Percentiles rank a stretch among this genome's conserved stretches.
phyloP scores from a whole-genome alignment of 305 asterid species.

The Solanum aculeatissimum region DNA sequence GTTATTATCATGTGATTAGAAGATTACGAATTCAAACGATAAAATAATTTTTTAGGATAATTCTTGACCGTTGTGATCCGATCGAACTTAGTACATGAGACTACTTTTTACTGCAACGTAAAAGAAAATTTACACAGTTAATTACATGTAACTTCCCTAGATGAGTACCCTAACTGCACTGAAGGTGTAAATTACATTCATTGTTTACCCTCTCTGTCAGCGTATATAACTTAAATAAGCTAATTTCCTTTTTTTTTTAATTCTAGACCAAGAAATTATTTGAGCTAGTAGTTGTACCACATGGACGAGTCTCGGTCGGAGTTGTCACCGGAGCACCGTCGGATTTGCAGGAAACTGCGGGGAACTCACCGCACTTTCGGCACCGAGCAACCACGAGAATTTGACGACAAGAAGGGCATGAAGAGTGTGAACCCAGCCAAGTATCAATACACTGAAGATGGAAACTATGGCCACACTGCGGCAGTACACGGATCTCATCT shows the following conservation, averaged over 20 bases:
- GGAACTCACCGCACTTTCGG: slow-evolving; percentile 40
- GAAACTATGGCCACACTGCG: slow-evolving; percentile 56
- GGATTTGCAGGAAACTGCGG: slow-evolving; percentile 5
- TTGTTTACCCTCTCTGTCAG: not conserved
- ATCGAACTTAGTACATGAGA: not conserved
- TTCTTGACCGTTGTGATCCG: not conserved
- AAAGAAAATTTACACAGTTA: not conserved
- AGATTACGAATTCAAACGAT: no score
- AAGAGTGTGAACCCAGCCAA: slow-evolving; percentile 57
- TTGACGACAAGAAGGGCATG: slow-evolving; percentile 58
- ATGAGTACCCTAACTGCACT: not conserved
- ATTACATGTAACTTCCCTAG: not conserved
- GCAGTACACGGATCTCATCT: slow-evolving; percentile 53
- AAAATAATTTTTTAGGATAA: not conserved
- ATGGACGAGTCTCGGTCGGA: slow-evolving; percentile 2
- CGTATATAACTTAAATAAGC: not conserved
- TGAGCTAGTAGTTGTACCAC: not conserved
- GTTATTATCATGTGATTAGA: not conserved
- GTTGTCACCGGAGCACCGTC: slow-evolving; percentile 1
- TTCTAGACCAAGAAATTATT: not conserved
- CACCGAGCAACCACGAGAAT: slow-evolving; percentile 28
- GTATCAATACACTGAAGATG: slow-evolving; percentile 44
- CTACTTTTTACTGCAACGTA: not conserved
- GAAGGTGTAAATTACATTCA: not conserved
- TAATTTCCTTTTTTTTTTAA: not conserved